These are phyloP conservation scores for Zasmidium cellare DNA, from an alignment of 2,329 filamentous ascomycete genomes.

Conservation along the genomic window DNA sequence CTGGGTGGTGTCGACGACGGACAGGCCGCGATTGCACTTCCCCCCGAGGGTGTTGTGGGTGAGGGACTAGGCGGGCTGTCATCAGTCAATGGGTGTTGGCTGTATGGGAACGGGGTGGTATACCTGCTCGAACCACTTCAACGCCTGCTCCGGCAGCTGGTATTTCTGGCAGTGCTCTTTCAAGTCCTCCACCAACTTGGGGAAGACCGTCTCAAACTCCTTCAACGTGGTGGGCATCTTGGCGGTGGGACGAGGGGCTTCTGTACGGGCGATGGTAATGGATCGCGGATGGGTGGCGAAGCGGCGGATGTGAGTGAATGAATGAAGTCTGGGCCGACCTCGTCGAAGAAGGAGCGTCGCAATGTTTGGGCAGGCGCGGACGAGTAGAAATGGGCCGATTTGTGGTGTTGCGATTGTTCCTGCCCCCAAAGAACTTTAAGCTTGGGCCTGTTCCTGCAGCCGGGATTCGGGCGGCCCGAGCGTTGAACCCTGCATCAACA, in stretches of 20 bases:
- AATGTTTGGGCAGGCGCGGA: not conserved
- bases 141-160: conserved; percentile 76
- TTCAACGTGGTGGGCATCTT: conserved; percentile 72
- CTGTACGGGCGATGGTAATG: not conserved
- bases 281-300: not conserved
- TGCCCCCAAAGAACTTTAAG: not conserved
- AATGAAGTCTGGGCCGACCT: not conserved
- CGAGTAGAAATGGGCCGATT: not conserved
- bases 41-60: conserved; percentile 86
- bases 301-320: not conserved
- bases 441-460: not conserved
- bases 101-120: not conserved
- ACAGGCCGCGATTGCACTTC: conserved; percentile 99
- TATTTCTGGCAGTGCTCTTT: conserved; percentile 76
- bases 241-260: conserved; percentile 11
- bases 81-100: conserved; percentile 22
- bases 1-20: conserved; percentile 86
- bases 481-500: not conserved
- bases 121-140: conserved; percentile 86
- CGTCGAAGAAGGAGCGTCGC: not conserved
- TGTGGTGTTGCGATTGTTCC: not conserved
- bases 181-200: conserved; percentile 79
- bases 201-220: conserved; percentile 89
- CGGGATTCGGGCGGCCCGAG: not conserved
- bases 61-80: conserved; percentile 55